Evolutionary conservation across 2,329 filamentous ascomycete genomes (phyloP).

Genomic region (Leptosphaerulina australis): DNA sequence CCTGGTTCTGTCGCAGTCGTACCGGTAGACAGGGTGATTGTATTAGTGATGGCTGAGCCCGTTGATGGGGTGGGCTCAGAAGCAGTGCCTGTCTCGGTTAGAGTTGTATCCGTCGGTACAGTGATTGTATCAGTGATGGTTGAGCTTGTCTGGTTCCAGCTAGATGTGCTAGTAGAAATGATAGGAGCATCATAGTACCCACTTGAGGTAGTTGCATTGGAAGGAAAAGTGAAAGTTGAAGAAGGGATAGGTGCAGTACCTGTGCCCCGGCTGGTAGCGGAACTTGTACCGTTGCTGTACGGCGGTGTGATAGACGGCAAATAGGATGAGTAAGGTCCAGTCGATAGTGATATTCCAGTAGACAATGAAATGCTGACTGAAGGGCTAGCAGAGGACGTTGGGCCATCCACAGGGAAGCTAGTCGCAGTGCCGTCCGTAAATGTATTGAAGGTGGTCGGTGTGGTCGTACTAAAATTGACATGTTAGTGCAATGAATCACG

Average conservation of each 20-base stretch:
- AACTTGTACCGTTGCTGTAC: constrained; percentile 8
- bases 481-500: constrained; percentile 11
- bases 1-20: neutral
- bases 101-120: neutral
- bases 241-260: neutral
- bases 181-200: constrained; percentile 8
- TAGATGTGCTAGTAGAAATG: neutral
- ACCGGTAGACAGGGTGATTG: too few relatives aligned
- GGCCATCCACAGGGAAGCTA: constrained; percentile 23
- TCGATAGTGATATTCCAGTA: constrained; percentile 6
- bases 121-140: constrained; percentile 5
- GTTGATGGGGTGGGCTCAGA: neutral
- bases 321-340: neutral
- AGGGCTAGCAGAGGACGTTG: constrained; percentile 11
- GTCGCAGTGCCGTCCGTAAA: constrained; percentile 27
- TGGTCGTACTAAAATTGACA: constrained; percentile 2
- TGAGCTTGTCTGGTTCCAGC: constrained; percentile 5
- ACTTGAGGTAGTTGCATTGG: constrained; percentile 3
- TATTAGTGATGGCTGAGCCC: neutral
- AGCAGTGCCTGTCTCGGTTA: neutral
- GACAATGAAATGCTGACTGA: constrained; percentile 4
- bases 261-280: neutral
- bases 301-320: constrained; percentile 9
- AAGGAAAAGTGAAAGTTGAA: neutral
- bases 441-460: constrained; percentile 14